A percentile compares a stretch with the other conserved stretches of the same genome.
These are phyloP conservation scores for Medicago ruthenica DNA, from an alignment of 306 rosid genomes.

Conservation along the genomic window DNA sequence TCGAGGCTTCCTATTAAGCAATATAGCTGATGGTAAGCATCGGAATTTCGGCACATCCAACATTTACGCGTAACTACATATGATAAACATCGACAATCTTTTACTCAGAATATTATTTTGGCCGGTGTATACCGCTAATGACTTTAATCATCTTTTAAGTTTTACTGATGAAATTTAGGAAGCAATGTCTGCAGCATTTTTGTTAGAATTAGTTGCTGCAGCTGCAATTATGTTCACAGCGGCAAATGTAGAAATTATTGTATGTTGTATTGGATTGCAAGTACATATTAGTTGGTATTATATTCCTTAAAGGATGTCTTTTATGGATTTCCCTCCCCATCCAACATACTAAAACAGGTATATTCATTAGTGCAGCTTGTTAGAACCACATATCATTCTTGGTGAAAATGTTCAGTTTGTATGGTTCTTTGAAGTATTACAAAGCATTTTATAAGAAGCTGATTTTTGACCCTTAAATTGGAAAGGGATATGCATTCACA, in stretches of 20 bases:
- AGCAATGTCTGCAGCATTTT: constrained; percentile 65
- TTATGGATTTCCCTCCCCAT: neutral
- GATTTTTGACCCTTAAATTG: too few relatives aligned
- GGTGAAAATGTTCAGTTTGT: neutral
- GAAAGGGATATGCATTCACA: too few relatives aligned
- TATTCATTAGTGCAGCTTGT: neutral
- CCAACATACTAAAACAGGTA: neutral
- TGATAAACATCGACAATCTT: constrained; percentile 21
- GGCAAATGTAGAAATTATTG: constrained; percentile 30
- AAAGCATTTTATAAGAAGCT: too few relatives aligned
- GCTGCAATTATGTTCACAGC: constrained; percentile 36
- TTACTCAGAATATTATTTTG: constrained; percentile 18
- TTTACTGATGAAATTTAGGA: constrained; percentile 32
- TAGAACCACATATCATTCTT: neutral
- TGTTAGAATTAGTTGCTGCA: constrained; percentile 55
- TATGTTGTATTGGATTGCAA: constrained; percentile 22
- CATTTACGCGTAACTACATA: constrained; percentile 43
- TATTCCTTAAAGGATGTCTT: neutral
- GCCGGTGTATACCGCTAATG: constrained; percentile 20
- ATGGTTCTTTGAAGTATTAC: constrained; percentile 15
- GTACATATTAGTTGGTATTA: neutral
- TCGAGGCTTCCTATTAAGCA: constrained; percentile 70
- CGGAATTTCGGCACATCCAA: constrained; percentile 85
- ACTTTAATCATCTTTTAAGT: constrained; percentile 3
- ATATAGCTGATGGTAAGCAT: constrained; percentile 85